Evolutionary conservation across 2,329 filamentous ascomycete genomes (phyloP).

Genomic region (Aspergillus unguis): DNA sequence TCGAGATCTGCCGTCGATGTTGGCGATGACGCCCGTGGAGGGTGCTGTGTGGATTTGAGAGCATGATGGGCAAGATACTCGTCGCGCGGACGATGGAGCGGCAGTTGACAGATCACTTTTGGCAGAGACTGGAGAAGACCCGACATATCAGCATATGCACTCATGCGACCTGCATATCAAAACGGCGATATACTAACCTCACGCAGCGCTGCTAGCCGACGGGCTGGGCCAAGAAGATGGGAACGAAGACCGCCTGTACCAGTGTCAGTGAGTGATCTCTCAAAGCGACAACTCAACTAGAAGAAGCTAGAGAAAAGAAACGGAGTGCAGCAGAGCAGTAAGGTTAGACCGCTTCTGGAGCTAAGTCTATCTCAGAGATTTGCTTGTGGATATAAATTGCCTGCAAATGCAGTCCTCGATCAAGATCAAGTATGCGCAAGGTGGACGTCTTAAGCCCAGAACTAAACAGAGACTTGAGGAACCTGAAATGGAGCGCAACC

Average conservation of each 20-base stretch:
- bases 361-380: slow-evolving; percentile 14
- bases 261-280: slow-evolving; percentile 45
- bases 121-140: slow-evolving; percentile 12
- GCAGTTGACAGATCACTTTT: slow-evolving; percentile 43
- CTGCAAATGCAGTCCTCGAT: slow-evolving; percentile 2
- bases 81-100: slow-evolving; percentile 16
- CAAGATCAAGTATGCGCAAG: slow-evolving; percentile 7
- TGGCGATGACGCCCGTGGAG: slow-evolving; percentile 70
- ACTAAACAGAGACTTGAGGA: slow-evolving; percentile 5
- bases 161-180: slow-evolving; percentile 7
- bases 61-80: slow-evolving; percentile 57
- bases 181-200: slow-evolving; percentile 54
- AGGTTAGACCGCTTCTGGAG: slow-evolving; percentile 12
- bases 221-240: slow-evolving; percentile 46
- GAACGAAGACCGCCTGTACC: slow-evolving; percentile 57
- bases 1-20: slow-evolving; percentile 86
- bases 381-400: slow-evolving; percentile 7
- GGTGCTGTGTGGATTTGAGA: slow-evolving; percentile 70
- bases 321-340: slow-evolving; percentile 4
- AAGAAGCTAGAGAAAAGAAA: slow-evolving; percentile 12
- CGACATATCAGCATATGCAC: slow-evolving; percentile 17
- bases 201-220: slow-evolving; percentile 74
- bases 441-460: slow-evolving; percentile 11
- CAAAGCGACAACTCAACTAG: slow-evolving; percentile 34
- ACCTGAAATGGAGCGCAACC: slow-evolving; percentile 19